These are phyloP conservation scores for Sphaerostilbella broomeana DNA, from an alignment of 2,329 filamentous ascomycete species.

Conservation along the genomic window DNA sequence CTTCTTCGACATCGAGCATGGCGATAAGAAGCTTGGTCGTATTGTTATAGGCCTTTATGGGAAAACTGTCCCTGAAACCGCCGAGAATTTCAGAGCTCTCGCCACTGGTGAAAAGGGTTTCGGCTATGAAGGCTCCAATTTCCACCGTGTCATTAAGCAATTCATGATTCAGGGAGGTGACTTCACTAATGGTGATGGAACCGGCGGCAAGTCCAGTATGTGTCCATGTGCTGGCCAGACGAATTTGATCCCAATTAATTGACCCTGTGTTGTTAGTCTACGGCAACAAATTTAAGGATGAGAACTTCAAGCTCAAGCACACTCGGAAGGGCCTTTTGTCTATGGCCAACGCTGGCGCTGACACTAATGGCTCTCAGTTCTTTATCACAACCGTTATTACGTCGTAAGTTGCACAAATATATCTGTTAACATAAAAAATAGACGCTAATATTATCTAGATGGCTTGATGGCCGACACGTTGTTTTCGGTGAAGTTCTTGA, in stretches of 20 bases:
- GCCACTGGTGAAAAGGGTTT: slow-evolving; percentile 82
- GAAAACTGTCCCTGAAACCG: slow-evolving; percentile 74
- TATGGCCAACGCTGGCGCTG: slow-evolving; percentile 79
- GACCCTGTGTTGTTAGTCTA: slow-evolving; percentile 55
- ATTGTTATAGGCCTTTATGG: slow-evolving; percentile 80
- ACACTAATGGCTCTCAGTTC: slow-evolving; percentile 86
- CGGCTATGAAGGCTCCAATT: slow-evolving; percentile 72
- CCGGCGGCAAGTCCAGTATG: slow-evolving; percentile 77
- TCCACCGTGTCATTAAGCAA: slow-evolving; percentile 85
- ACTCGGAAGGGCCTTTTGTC: slow-evolving; percentile 75
- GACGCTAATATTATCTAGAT: slow-evolving; percentile 38
- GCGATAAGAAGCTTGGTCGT: slow-evolving; percentile 65
- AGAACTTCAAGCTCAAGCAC: slow-evolving; percentile 96
- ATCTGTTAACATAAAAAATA: slow-evolving; percentile 1
- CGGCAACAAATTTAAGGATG: slow-evolving; percentile 74
- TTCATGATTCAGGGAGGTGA: slow-evolving; percentile 93
- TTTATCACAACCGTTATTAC: slow-evolving; percentile 84
- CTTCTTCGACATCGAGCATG: slow-evolving; percentile 77
- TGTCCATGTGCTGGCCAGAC: slow-evolving; percentile 17
- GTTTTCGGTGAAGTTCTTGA: slow-evolving; percentile 86
- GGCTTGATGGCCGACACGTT: slow-evolving; percentile 79
- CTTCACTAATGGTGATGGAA: slow-evolving; percentile 77
- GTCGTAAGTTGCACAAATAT: slow-evolving; percentile 44
- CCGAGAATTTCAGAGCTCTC: slow-evolving; percentile 70
- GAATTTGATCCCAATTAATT: slow-evolving; percentile 15